Base-by-base conservation (phyloP, 345 rosid genomes). In the Citrus unshiu region DNA sequence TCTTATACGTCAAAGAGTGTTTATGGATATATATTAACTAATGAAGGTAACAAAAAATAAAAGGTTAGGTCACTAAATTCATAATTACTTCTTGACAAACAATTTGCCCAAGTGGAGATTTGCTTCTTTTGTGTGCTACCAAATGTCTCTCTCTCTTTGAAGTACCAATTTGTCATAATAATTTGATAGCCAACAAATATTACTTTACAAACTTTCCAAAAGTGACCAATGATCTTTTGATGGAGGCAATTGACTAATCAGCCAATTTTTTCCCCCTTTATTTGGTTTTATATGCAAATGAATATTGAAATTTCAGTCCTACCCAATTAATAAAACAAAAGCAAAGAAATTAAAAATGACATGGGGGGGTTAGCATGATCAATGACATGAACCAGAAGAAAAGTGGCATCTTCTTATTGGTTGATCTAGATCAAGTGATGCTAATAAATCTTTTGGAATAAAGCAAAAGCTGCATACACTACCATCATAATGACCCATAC, bases 401-500 rank as follows among this genome's bases (percentile, higher is more conserved):
- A 83, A 63, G 32, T 70, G 82, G 46, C 60, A 43, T 3, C 19
- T 9, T 82, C 16, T 73, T 32, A 85, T 85, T 81, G 88, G 88
- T 76, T 30, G 89, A 87, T 87, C 78, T 81, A 84, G 84, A 87
- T 87, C 89, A 80, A 77, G 80, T 16, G 43, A 51, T 35, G 59
- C 68, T 73, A 27, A 22, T 76, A 67, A 21, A 22, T 27, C 37
- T 78, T 25, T 40, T 32, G 71, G 73, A 73, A 77, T 61, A 78
- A 79, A 83, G 81, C 78, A 69, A 81, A 78, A 75, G 76, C 54
- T 72, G 70, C 6, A 9, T 68, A 51, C 63, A 60, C 49, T 35
- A 35, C 37, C 61, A 60, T 43, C n/a, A 29, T 69, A 68, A 68
- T 74, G 76, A 74, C 76, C 59, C 22, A 29, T 68, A 29, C 29